Percentiles rank a stretch among this genome's conserved stretches.
Evolutionary conservation across 495 filamentous ascomycete genomes (phyloP).

Genomic region (Penicillium soppii): DNA sequence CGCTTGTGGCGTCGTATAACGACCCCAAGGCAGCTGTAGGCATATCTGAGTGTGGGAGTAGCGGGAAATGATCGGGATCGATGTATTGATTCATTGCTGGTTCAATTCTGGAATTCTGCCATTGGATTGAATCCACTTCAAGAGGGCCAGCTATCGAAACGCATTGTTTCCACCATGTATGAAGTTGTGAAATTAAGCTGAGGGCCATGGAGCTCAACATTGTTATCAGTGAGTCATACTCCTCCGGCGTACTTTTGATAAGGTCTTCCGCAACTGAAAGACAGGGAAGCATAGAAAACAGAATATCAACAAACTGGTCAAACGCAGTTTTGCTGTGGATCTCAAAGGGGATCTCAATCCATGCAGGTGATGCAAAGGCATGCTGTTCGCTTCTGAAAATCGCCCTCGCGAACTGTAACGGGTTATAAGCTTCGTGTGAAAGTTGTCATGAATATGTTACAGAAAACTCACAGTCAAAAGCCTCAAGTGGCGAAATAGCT

Average conservation of each 20-base stretch:
- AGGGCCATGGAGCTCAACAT: neutral
- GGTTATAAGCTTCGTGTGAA: neutral
- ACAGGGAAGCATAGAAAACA: conserved; percentile 9
- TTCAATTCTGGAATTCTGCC: neutral
- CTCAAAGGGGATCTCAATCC: conserved; percentile 11
- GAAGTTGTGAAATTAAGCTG: neutral
- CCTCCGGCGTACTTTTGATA: neutral
- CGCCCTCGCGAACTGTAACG: conserved; percentile 4
- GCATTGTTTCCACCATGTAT: conserved; percentile 12
- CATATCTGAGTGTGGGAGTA: conserved; percentile 13
- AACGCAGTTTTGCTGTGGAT: conserved; percentile 11
- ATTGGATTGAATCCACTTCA: neutral
- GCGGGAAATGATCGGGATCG: conserved; percentile 4
- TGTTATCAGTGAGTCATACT: neutral
- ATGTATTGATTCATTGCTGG: neutral
- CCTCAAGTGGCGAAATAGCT: conserved; percentile 15
- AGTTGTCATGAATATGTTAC: neutral
- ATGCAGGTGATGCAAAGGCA: conserved; percentile 7
- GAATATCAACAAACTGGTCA: conserved; percentile 13
- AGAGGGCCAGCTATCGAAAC: neutral
- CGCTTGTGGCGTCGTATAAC: conserved; percentile 9
- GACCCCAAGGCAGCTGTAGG: conserved; percentile 12
- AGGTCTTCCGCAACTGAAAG: conserved; percentile 5
- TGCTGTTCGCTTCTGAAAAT: conserved; percentile 11
- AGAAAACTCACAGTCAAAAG: conserved; percentile 10